These are phyloP conservation scores for Colletotrichum acutatum DNA, from an alignment of 2,329 filamentous ascomycete genomes.

Conservation along the genomic window DNA sequence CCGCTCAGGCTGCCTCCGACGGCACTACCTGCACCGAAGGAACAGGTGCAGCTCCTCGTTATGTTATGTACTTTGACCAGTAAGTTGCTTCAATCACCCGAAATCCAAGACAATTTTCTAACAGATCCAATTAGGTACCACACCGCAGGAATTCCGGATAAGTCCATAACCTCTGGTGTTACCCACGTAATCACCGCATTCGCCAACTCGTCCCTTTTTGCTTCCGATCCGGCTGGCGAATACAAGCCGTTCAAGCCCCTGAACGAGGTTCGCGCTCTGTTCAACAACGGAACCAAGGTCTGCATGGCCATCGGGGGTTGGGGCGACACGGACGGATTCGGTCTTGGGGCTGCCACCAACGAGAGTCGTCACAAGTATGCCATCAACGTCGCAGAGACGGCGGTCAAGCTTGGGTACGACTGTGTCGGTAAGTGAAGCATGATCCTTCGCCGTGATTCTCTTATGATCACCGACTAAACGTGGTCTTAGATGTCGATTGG, in stretches of 20 bases:
- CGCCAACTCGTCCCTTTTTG: conserved; percentile 62
- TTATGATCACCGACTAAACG: neutral
- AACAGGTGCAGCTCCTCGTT: conserved; percentile 40
- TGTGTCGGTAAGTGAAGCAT: conserved; percentile 60
- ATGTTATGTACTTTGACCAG: conserved; percentile 59
- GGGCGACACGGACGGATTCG: conserved; percentile 70
- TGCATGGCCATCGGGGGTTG: conserved; percentile 75
- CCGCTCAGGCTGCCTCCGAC: neutral
- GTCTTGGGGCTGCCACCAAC: conserved; percentile 57
- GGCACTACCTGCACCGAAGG: neutral
- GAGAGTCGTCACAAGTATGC: conserved; percentile 63
- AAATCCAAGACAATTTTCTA: neutral
- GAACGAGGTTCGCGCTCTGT: conserved; percentile 61
- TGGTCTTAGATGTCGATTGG: conserved; percentile 71
- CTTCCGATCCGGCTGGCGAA: conserved; percentile 45
- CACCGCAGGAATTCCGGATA: conserved; percentile 47
- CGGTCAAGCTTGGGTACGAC: conserved; percentile 67
- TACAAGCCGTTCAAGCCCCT: conserved; percentile 67
- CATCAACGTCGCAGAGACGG: conserved; percentile 64
- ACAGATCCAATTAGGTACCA: conserved; percentile 50
- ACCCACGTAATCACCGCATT: conserved; percentile 68
- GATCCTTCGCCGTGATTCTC: neutral
- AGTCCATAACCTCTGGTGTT: conserved; percentile 54
- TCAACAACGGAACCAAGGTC: conserved; percentile 64
- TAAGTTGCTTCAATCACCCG: conserved; percentile 40